Conservation (phyloP, 306 rosid genomes). For the Gastrolobium bilobum region DNA sequence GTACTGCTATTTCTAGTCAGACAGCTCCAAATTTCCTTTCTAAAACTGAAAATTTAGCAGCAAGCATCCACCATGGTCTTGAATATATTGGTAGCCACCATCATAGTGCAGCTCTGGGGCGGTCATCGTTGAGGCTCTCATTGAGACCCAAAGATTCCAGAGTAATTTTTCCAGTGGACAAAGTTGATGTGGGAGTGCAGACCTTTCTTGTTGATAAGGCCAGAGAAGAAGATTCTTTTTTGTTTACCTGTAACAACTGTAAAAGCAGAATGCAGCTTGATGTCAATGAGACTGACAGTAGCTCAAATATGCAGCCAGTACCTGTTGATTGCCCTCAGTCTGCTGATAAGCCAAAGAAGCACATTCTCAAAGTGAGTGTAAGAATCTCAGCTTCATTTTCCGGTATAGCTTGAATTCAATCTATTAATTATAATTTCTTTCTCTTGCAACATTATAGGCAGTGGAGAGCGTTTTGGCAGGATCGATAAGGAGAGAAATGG, state of each 20-base stretch:
- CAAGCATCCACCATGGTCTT: slow-evolving; percentile 82
- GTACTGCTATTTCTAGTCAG: slow-evolving; percentile 56
- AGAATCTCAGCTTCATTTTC: slow-evolving; percentile 42
- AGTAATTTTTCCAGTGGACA: slow-evolving; percentile 56
- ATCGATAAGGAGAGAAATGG: slow-evolving; percentile 96
- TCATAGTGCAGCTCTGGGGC: slow-evolving; percentile 63
- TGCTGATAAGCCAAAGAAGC: slow-evolving; percentile 71
- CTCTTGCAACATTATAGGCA: slow-evolving; percentile 65
- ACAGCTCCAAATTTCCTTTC: slow-evolving; percentile 53
- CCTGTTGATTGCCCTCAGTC: slow-evolving; percentile 68
- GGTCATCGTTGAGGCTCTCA: slow-evolving; percentile 68
- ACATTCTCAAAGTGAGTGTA: slow-evolving; percentile 78
- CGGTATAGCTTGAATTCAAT: slow-evolving; percentile 20
- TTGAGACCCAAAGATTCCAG: slow-evolving; percentile 64
- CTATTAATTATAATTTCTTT: slow-evolving; percentile 38
- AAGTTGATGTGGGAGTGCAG: slow-evolving; percentile 81
- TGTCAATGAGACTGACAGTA: slow-evolving; percentile 55
- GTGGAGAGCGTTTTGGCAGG: slow-evolving; percentile 94
- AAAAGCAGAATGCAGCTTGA: slow-evolving; percentile 66
- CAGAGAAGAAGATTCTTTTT: slow-evolving; percentile 55
- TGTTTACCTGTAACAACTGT: slow-evolving; percentile 66
- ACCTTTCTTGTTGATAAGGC: slow-evolving; percentile 49
- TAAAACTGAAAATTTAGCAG: slow-evolving; percentile 74
- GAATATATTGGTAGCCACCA: slow-evolving; percentile 69
- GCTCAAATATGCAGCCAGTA: slow-evolving; percentile 66